Percentiles rank a stretch among this genome's conserved stretches.
Evolutionary conservation across 2,329 filamentous ascomycete genomes (phyloP).

Genomic region (Podosphaera fusca): DNA sequence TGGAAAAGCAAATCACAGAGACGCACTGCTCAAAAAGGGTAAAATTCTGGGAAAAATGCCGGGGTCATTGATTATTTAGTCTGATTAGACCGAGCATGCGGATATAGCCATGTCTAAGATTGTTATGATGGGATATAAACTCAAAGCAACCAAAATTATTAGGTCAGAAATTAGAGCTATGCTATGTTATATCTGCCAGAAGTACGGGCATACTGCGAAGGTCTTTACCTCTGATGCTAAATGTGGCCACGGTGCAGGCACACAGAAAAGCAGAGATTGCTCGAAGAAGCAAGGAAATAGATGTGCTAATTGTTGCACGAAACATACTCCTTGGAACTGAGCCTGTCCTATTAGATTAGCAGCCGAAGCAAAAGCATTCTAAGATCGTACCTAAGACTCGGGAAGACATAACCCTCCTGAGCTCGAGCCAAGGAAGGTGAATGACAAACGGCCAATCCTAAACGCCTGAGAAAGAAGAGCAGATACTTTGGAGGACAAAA

Average conservation of each 20-base stretch:
- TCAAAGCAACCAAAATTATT: not conserved
- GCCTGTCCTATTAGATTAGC: not conserved
- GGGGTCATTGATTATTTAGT: not conserved
- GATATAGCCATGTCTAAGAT: not conserved
- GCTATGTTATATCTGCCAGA: not conserved
- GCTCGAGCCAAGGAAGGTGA: not conserved
- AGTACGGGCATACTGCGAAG: not conserved
- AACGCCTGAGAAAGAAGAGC: not conserved
- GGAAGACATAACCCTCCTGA: not conserved
- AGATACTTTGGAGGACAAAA: not conserved
- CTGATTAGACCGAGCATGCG: not conserved
- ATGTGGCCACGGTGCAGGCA: not conserved
- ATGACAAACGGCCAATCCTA: not conserved
- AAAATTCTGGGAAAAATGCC: not conserved
- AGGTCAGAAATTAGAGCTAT: not conserved
- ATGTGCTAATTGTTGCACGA: not conserved
- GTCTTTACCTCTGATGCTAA: not conserved
- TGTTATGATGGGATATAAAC: not conserved
- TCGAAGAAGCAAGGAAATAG: not conserved
- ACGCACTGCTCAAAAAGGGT: not conserved
- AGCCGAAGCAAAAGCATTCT: not conserved
- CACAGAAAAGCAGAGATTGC: not conserved
- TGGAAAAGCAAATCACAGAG: not conserved
- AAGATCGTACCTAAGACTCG: not conserved
- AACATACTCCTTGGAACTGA: not conserved